Conservation (phyloP, 2,329 filamentous ascomycete genomes). For the Alternaria arbusti region DNA sequence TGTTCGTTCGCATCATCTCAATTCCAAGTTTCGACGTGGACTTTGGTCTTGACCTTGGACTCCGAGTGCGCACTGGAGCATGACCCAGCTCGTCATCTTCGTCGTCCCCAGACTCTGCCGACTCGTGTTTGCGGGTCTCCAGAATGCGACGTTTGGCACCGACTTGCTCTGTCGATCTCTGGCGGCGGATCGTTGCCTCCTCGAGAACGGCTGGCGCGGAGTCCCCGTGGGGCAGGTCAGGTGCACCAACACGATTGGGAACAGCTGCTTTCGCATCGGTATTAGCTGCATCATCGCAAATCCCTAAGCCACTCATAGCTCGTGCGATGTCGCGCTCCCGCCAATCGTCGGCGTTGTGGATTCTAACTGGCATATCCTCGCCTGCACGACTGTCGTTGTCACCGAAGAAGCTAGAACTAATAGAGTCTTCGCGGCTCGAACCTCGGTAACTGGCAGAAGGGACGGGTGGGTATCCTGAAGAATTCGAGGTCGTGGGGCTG, state of each 20-base stretch:
- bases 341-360: constrained; percentile 80
- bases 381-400: constrained; percentile 77
- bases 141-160: constrained; percentile 75
- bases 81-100: constrained; percentile 89
- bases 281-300: constrained; percentile 67
- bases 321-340: constrained; percentile 62
- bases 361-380: constrained; percentile 78
- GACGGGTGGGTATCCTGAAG: constrained; percentile 74
- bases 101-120: constrained; percentile 88
- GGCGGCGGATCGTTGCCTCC: constrained; percentile 58
- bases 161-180: constrained; percentile 75
- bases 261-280: constrained; percentile 42
- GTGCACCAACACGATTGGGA: constrained; percentile 42
- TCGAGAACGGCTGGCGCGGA: constrained; percentile 66
- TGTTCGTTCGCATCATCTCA: constrained; percentile 98
- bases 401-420: constrained; percentile 85
- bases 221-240: constrained; percentile 54
- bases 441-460: constrained; percentile 78
- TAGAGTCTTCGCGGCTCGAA: constrained; percentile 86
- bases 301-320: constrained; percentile 72
- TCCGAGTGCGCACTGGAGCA: constrained; percentile 58
- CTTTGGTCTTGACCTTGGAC: constrained; percentile 54
- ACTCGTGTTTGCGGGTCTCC: constrained; percentile 75
- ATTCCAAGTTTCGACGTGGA: constrained; percentile 81
- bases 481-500: constrained; percentile 80